Evolutionary conservation across 106 monocot genomes (phyloP), one percentile per base, ranked within the genome.

Genomic region (Narthecium ossifragum): DNA sequence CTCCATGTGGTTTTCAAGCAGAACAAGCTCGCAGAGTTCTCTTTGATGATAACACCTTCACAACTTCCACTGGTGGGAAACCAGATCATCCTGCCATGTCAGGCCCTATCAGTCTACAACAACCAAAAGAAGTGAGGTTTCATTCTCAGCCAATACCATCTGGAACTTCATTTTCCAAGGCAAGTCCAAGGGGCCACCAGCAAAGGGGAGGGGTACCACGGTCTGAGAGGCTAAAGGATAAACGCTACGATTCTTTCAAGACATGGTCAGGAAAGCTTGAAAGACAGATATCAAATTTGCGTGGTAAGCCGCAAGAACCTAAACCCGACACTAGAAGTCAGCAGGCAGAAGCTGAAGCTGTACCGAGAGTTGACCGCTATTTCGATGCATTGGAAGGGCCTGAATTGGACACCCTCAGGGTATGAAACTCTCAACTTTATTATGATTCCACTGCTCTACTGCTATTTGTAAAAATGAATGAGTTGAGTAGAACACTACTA

Each of bases 301-400:
- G 57, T 3, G 65, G 81, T 53, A 83, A 46, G 41, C 74, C 68
- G 0, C 71, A 46, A 17, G 71, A 62, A 33, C 33, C 28, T 1
- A 72, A 65, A 33, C 26, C 24, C 1, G 60, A 29, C 25, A 68
- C 76, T 17, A 17, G 26, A 15, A 56, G 31, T 30, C 58, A 15
- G 54, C 37, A 46, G 51, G 47, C 51, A 23, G 55, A 68, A 64
- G 10, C 52, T 39, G 64, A 78, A 31, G 50, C 38, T 50, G 23
- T 82, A 32, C 87, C 87, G 1, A 31, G 68, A 46, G 65, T 75
- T 0, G 66, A 72, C 11, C 78, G 87, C 12, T 87, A 72, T 54
- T 87, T 72, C 24, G 87, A 78, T 66, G 82, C 82, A 21, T 56
- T 87, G 45, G 65, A 87, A 68, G 87, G 82, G 6, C 82, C 87